Conservation (phyloP, 1,284 basidiomycete species). For the Vanrija humicola region DNA sequence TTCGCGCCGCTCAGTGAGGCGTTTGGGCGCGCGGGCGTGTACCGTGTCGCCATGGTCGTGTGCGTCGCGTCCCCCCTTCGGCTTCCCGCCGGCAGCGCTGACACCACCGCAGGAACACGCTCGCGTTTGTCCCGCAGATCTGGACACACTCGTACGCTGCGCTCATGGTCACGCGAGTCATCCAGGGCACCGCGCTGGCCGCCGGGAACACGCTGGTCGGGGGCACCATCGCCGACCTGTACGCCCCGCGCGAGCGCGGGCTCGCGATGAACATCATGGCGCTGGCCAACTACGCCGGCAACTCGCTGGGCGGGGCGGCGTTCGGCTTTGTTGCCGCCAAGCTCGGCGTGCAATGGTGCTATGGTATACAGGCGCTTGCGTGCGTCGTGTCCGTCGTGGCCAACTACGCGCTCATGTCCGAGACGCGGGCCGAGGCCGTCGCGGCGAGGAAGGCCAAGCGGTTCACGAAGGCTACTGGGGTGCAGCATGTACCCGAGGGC, state of each 20-base stretch:
- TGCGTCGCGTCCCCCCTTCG: no score
- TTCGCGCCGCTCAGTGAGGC: no score
- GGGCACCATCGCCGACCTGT: slow-evolving; percentile 47
- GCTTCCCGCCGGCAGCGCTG: background rate
- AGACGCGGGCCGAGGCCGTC: slow-evolving; percentile 51
- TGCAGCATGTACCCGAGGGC: slow-evolving; percentile 37
- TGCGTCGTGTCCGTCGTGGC: slow-evolving; percentile 31
- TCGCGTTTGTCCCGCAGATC: slow-evolving; percentile 38
- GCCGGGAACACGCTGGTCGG: slow-evolving; percentile 43
- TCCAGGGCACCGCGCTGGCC: slow-evolving; percentile 36
- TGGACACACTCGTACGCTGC: slow-evolving; percentile 31
- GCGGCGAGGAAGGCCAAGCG: slow-evolving; percentile 45
- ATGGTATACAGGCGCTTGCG: slow-evolving; percentile 33
- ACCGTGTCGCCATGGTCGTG: no score
- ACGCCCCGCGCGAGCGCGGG: slow-evolving; percentile 40
- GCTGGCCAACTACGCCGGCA: slow-evolving; percentile 43
- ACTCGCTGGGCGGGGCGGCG: slow-evolving; percentile 25
- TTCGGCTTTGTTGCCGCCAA: slow-evolving; percentile 31
- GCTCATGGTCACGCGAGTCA: slow-evolving; percentile 36
- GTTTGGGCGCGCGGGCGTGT: no score
- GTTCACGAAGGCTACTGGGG: slow-evolving; percentile 47
- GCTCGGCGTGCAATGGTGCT: slow-evolving; percentile 36
- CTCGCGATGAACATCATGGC: slow-evolving; percentile 49
- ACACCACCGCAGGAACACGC: background rate
- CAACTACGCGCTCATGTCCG: slow-evolving; percentile 41